These are phyloP conservation scores for Biancaea sappan DNA, from an alignment of 306 rosid species.

Conservation along the genomic window DNA sequence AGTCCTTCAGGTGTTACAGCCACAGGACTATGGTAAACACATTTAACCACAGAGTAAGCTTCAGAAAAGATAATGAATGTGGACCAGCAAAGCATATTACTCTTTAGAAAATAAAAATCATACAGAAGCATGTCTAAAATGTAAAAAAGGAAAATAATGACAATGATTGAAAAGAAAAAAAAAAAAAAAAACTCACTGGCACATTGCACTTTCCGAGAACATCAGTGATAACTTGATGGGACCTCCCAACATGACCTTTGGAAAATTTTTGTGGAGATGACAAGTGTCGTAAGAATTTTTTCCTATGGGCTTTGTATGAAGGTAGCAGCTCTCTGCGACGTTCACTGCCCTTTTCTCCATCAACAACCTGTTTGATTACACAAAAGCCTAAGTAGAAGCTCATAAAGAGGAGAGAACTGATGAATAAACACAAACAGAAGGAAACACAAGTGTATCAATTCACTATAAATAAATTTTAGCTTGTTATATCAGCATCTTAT, in stretches of 20 bases:
- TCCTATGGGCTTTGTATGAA: conserved; percentile 83
- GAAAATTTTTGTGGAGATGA: conserved; percentile 45
- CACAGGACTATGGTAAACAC: background rate
- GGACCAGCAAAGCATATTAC: conserved; percentile 5
- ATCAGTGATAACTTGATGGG: conserved; percentile 48
- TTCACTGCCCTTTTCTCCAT: conserved; percentile 84
- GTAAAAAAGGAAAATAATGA: background rate
- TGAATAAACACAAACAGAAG: background rate
- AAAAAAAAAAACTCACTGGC: conserved; percentile 54
- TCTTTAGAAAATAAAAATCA: conserved; percentile 9
- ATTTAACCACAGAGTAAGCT: background rate
- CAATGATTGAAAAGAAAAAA: conserved; percentile 23
- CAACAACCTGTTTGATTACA: conserved; percentile 60
- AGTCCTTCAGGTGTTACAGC: background rate
- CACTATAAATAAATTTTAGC: background rate
- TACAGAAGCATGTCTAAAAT: conserved; percentile 8
- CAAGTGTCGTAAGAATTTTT: conserved; percentile 48
- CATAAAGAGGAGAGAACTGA: background rate
- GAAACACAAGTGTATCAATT: background rate
- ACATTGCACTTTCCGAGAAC: conserved; percentile 67
- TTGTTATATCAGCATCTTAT: background rate
- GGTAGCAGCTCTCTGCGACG: conserved; percentile 72
- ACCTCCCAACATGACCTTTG: conserved; percentile 64
- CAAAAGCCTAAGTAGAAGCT: conserved; percentile 8
- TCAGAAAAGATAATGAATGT: background rate